Evolutionary conservation across 2,329 filamentous ascomycete genomes (phyloP), one percentile per base, ranked within the genome.

Genomic region (Paracoccidioides lutzii): DNA sequence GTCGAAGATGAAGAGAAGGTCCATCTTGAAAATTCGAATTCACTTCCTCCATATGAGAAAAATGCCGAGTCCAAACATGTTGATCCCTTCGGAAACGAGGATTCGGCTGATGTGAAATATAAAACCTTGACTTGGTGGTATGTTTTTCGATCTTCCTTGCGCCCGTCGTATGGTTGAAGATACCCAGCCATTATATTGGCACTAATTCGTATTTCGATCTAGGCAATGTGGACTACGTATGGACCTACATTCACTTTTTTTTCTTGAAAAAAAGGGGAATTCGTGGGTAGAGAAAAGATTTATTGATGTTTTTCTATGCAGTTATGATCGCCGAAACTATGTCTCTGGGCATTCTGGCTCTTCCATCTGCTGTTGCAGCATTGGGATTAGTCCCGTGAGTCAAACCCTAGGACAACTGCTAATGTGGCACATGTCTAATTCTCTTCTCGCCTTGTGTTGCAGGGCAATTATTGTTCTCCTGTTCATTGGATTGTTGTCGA

Each of bases 301-400:
- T n/a, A n/a, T n/a, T n/a, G n/a, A n/a, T n/a, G n/a, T n/a, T n/a
- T n/a, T n/a, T n/a, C n/a, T n/a, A n/a, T 40, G 15, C 51, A 71
- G 73, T 81, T 57, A 81, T 81, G 76, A 74, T 81, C 41, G 79
- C 79, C n/a, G 79, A 81, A 62, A 81, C 78, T 10, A 76, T 81
- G 32, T 80, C 77, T 14, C 69, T 81, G 4, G 79, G 80, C 32
- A 77, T 81, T 38, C 71, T 82, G 8, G 78, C 77, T 2, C 67
- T 82, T 5, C 80, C 80, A 2, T 71, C 74, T 48, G 76, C 76
- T 3, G 71, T 81, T 10, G 76, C 78, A 1, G 68, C 69, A 4
- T 64, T 82, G 46, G 79, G 80, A 7, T 65, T 82, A 59, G 70
- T 80, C 12, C 76, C 78, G 71, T 73, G 66, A 59, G 71, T 66